Evolutionary conservation across 2,329 filamentous ascomycete genomes (phyloP).

Genomic region (Chrysosporium queenslandicum): DNA sequence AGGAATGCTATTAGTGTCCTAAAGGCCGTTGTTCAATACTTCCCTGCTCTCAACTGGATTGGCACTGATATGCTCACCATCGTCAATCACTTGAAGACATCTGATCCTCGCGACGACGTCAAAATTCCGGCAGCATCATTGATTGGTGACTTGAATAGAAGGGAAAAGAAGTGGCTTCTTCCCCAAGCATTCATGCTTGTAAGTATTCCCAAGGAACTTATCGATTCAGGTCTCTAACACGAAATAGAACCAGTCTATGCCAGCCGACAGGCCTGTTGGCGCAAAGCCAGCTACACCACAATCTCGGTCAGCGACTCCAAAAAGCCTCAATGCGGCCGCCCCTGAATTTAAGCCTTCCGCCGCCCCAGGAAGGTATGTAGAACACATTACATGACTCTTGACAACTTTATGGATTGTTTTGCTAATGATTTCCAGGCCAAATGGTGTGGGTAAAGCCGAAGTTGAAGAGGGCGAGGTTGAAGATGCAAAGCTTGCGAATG

Average conservation of each 20-base stretch:
- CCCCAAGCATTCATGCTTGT: constrained; percentile 38
- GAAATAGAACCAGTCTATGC: constrained; percentile 23
- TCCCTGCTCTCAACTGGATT: constrained; percentile 85
- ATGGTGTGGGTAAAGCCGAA: constrained; percentile 20
- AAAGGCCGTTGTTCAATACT: constrained; percentile 67
- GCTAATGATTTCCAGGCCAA: constrained; percentile 25
- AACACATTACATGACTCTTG: background rate
- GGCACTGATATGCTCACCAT: constrained; percentile 43
- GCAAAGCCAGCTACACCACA: constrained; percentile 25
- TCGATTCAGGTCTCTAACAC: constrained; percentile 17
- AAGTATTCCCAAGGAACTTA: constrained; percentile 17
- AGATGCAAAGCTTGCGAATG: constrained; percentile 40
- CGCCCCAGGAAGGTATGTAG: constrained; percentile 29
- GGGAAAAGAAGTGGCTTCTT: constrained; percentile 42
- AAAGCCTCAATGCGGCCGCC: constrained; percentile 33
- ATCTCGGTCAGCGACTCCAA: constrained; percentile 27
- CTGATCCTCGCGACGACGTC: constrained; percentile 39
- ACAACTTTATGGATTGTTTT: constrained; percentile 3
- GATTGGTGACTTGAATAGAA: constrained; percentile 40
- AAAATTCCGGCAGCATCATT: constrained; percentile 43
- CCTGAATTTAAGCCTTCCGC: constrained; percentile 33
- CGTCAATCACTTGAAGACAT: constrained; percentile 37
- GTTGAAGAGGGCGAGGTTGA: constrained; percentile 32
- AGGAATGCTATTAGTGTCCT: constrained; percentile 87
- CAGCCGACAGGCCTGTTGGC: constrained; percentile 20